Evolutionary conservation across 163 green algal species (phyloP).

Genomic region (Prototheca cutis): DNA sequence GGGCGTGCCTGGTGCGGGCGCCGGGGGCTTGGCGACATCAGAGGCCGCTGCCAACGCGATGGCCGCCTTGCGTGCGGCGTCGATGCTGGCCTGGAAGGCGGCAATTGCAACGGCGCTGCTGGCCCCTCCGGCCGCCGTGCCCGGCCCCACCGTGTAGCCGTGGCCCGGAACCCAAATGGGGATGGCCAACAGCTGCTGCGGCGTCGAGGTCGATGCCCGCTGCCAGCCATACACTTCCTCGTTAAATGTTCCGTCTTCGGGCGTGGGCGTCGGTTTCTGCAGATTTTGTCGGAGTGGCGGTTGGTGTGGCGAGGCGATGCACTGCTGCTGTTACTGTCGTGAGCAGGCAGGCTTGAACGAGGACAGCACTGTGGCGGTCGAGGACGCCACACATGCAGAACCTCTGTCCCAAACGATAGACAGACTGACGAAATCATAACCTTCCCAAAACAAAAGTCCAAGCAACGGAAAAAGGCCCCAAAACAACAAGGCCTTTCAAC

Average conservation of each 20-base stretch:
- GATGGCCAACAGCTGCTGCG: conserved; percentile 1
- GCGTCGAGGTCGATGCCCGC: neutral
- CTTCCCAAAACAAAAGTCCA: too few species aligned
- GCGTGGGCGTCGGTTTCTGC: conserved; percentile 9
- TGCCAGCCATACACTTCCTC: conserved; percentile 13
- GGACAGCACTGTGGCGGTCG: too few species aligned
- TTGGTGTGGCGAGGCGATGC: neutral
- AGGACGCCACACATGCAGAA: too few species aligned
- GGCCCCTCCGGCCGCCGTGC: neutral
- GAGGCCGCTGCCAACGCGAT: neutral
- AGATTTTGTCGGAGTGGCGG: neutral
- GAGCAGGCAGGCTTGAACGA: too few species aligned
- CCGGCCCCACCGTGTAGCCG: neutral
- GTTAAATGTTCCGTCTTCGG: conserved; percentile 19
- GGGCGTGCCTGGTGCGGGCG: neutral
- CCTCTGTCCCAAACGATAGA: too few species aligned
- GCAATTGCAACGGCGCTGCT: neutral
- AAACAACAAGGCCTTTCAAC: too few species aligned
- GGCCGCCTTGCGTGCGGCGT: neutral
- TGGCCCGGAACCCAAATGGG: neutral
- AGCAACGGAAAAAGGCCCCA: too few species aligned
- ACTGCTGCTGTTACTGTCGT: too few species aligned
- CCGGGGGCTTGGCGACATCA: neutral
- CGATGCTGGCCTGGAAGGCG: neutral
- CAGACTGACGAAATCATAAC: too few species aligned